Base-by-base conservation (phyloP, 2,329 filamentous ascomycete species). In the Claviceps cyperi region DNA sequence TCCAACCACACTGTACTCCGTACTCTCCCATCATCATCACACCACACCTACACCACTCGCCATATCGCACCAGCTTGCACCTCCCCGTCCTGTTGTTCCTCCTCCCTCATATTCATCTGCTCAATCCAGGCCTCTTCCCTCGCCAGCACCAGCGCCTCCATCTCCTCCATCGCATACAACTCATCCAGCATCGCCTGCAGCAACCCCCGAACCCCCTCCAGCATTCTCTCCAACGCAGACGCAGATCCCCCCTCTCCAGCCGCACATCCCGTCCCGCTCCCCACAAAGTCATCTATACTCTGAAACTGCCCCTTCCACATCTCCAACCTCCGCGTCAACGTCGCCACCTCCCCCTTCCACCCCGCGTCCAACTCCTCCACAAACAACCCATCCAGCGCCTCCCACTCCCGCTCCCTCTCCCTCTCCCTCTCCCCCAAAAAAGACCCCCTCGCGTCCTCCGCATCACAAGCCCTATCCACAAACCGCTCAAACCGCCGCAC, bases 101-200 rank as follows among this genome's bases (percentile, higher is more conserved):
- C 64, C 5, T 65, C 68, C 11, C 66, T 65, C 46, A 69, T 60
- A 57, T 75, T 79, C 66, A 77, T 73, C 51, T 59, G 65, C 61
- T 69, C 69, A 43, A 84, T 75, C 77, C 81, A 83, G 41, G 67
- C 69, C 50, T 71, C 70, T 62, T 85, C 81, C 43, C 72, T 68
- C 45, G 63, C 65, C 48, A 78, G 62, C 4, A 77, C 74, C 56
- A 79, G 77, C 45, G 65, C 66, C 64, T 83, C 78, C 50, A 85
- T 75, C 57, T 73, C 70, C 50, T 71, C 71, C 81, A 85, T 84
- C 52, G 74, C 53, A n/a, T 63, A 62, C 54, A 85, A 64, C 66
- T 84, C 81, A n/a, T 66, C 68, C 43, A 81, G 62, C 80, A 84
- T 84, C 37, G 73, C 76, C 46, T 66, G 59, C 13, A 83, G 70